Percentiles rank a stretch among this genome's conserved stretches.
phyloP scores from a whole-genome alignment of 345 rosid species.

The Theobroma cacao region DNA sequence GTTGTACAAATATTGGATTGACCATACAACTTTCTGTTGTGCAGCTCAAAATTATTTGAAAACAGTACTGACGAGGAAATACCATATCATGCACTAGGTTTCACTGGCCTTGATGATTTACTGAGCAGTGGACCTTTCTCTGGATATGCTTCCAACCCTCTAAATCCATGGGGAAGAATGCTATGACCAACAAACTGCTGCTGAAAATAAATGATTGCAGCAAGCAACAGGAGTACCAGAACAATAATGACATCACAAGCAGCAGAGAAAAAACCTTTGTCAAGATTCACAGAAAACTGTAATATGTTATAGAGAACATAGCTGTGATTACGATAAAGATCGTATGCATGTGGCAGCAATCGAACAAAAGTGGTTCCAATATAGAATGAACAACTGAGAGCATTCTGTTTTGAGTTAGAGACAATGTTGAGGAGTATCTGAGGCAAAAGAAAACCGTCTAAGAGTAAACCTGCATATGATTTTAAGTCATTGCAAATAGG shows the following conservation, averaged over 20 bases:
- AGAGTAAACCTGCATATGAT: conserved; percentile 38
- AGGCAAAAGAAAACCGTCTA: conserved; percentile 49
- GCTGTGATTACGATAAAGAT: conserved; percentile 38
- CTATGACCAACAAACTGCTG: conserved; percentile 48
- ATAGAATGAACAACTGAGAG: conserved; percentile 34
- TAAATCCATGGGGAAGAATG: conserved; percentile 33
- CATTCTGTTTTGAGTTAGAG: conserved; percentile 29
- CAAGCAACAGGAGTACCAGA: conserved; percentile 31
- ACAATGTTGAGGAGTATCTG: conserved; percentile 46
- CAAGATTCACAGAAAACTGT: conserved; percentile 33
- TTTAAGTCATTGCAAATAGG: conserved; percentile 28
- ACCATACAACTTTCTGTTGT: too few species aligned
- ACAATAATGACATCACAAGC: conserved; percentile 43
- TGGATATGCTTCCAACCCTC: conserved; percentile 21
- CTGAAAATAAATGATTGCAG: conserved; percentile 39
- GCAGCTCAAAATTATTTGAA: too few species aligned
- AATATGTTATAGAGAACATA: conserved; percentile 8
- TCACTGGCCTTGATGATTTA: conserved; percentile 8
- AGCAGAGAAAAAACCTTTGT: conserved; percentile 31
- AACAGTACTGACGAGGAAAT: neutral
- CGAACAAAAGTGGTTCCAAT: conserved; percentile 38
- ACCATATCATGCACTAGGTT: neutral
- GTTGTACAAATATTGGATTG: too few species aligned
- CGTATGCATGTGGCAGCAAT: conserved; percentile 46
- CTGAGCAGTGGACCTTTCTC: conserved; percentile 27